Base-by-base conservation (phyloP, 495 filamentous ascomycete species). In the Lasiosphaeria ovina region DNA sequence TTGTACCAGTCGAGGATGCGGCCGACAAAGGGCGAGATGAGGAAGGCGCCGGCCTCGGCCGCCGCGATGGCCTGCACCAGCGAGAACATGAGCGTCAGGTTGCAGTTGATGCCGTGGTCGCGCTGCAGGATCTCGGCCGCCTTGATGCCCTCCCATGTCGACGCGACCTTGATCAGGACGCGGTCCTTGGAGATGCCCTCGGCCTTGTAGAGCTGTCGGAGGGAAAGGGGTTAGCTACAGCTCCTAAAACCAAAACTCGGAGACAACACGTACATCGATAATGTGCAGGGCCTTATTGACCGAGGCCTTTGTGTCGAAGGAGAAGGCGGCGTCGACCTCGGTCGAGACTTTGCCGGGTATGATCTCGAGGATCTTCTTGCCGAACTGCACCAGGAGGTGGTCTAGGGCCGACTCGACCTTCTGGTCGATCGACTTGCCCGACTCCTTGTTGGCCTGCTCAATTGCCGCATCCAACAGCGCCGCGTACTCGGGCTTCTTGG, bases 1-100 rank as follows among this genome's bases (percentile, higher is more conserved):
- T 99, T 99, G 87, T 89, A 97, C 93, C 93, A 99, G 80, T 99
- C 94, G 59, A 99, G 88, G 76, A 99, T 99, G 76, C 94, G 92
- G 76, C 94, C 94, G 62, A 99, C 94, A 82, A 99, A 99, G 74
- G 94, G 94, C 36, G 95, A 98, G 82, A 99, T 98, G 70, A 99
- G 87, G 90, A 89, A 97, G 67, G 94, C 92, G 72, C 92, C 92
- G 63, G 95, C 94, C 82, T 98, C 94, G 55, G 94, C 94, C 66
- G 87, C 94, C 65, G 92, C 92, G 74, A 97, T 96, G 71, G 94
- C 94, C 85, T 99, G 94, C 60, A 88, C 85, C 61, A 87, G 80
- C 24, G 94, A 98, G 87, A 99, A 99, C 89, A 99, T 93, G 74
- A 99, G 92, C 55, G 94, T 99, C 70, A 99, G 81, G 85, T 99